Evolutionary conservation across 495 filamentous ascomycete genomes (phyloP), one percentile per base, ranked within the genome.

Genomic region (Astrocystis sublimbata): DNA sequence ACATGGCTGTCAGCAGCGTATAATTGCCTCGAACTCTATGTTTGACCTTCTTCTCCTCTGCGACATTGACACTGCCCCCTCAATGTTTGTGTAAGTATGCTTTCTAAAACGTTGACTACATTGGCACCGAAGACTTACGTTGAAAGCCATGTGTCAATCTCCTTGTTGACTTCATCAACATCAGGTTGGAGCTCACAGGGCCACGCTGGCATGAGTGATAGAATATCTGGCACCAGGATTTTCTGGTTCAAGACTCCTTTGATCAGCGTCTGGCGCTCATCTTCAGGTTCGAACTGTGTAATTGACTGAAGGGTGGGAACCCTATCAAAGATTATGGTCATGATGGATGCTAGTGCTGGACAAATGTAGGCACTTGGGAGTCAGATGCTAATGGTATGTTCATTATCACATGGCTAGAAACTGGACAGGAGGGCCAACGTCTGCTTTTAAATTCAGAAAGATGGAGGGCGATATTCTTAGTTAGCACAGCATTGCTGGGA

Each of bases 201-300:
- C 68, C 70, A 71, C 43, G 54, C 66, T 13, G 68, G 70, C 68
- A 71, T 68, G 6, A 73, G 60, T 8, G 64, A 65, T 12, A 73
- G 17, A 17, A 68, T 65, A 26, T 60, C 64, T 1, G 68, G 70
- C 2, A 71, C 64, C 21, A 71, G 36, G 12, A 69, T 46, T 23
- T 73, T 73, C 46, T 71, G 66, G 33, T 65, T 63, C 45, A 71
- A 23, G 6, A 51, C 70, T 23, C 42, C 62, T 56, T 66, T 65
- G 40, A 73, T 57, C 35, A 71, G 45, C 2, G 15, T 61, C 42
- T 67, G 45, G 15, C 66, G 68, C 31, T 72, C 70, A 41, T 68
- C 64, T 21, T 33, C 21, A 19, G 38, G 23, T 35, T 30, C 52
- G 13, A 41, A 5, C n/a, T 3, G 24, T 36, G 26, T 23, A 30